Evolutionary conservation across 2,329 filamentous ascomycete genomes (phyloP), one percentile per base, ranked within the genome.

Genomic region (Atkinsonella hypoxylon): DNA sequence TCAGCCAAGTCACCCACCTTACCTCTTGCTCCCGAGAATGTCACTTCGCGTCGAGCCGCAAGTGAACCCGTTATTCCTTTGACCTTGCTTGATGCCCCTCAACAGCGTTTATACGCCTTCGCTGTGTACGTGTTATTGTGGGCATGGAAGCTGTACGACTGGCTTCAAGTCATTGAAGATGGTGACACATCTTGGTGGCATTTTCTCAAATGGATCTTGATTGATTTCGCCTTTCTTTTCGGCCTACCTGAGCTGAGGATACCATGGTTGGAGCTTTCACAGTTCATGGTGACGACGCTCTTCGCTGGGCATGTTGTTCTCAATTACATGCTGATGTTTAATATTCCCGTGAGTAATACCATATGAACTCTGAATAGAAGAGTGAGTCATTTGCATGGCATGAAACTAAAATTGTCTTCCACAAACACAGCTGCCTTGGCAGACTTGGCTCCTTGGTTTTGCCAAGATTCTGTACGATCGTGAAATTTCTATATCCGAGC

Each of bases 191-290:
- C 90, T n/a, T 83, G 93, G 54, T 86, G 82, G 78, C 77, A 91
- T 46, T 96, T 96, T 63, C 71, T 95, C 62, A 98, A 97, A 77
- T 98, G 93, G 93, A 79, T 87, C 55, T 75, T 82, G 52, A 79
- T 98, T 55, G 93, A 98, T 69, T 85, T 87, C 54, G 68, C 85
- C 22, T 96, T 90, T 65, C 74, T 97, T 55, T 95, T 94, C 65
- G 87, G 87, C 8, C 71, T 98, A 49, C 91, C 94, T 17, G 79
- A 86, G 57, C 68, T 98, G 59, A 82, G 87, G 64, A 95, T 98
- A 76, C 93, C 93, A 52, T 98, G 93, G 94, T 75, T 98, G 52
- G 89, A 97, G 72, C 88, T 91, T 72, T 88, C 87, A 42, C 86
- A 87, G 61, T 77, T 79, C 36, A 82, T 82, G 1, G 85, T 87